phyloP scores from a whole-genome alignment of 495 filamentous ascomycete genomes.

The Schizothecium vesticola region DNA sequence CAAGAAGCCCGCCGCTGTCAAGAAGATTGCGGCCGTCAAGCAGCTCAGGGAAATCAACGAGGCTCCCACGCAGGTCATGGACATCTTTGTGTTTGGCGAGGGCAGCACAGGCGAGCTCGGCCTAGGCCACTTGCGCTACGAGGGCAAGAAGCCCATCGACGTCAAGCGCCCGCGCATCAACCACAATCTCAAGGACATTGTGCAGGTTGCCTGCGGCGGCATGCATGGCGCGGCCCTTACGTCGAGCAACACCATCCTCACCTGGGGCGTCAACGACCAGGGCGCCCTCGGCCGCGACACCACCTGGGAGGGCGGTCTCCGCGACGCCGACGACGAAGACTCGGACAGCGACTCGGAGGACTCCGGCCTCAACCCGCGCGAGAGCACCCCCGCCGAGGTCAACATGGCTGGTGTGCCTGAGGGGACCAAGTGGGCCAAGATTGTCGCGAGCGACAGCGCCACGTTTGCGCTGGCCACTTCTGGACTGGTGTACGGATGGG shows the following conservation, averaged over 20 bases:
- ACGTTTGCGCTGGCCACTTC: slow-evolving; percentile 60
- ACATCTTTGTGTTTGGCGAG: slow-evolving; percentile 53
- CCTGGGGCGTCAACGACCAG: slow-evolving; percentile 68
- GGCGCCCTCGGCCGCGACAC: slow-evolving; percentile 62
- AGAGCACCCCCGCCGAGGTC: slow-evolving; percentile 54
- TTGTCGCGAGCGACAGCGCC: slow-evolving; percentile 59
- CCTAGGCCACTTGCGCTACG: slow-evolving; percentile 37
- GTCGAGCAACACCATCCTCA: slow-evolving; percentile 58
- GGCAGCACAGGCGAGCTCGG: slow-evolving; percentile 52
- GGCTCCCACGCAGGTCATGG: slow-evolving; percentile 37
- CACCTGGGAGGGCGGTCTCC: slow-evolving; percentile 49
- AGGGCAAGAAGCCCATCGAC: slow-evolving; percentile 50
- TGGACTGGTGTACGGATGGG: slow-evolving; percentile 63
- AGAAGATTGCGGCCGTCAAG: slow-evolving; percentile 8
- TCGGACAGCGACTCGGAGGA: slow-evolving; percentile 38
- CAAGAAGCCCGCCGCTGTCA: not conserved
- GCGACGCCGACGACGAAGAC: slow-evolving; percentile 53
- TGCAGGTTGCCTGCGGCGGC: slow-evolving; percentile 58
- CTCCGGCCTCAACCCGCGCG: slow-evolving; percentile 52
- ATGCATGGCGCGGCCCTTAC: slow-evolving; percentile 62
- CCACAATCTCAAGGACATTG: slow-evolving; percentile 50
- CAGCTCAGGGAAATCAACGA: slow-evolving; percentile 36
- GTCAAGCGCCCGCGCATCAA: slow-evolving; percentile 54
- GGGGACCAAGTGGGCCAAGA: slow-evolving; percentile 51
- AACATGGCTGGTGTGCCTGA: slow-evolving; percentile 41